phyloP scores from a whole-genome alignment of 2,329 filamentous ascomycete species.

The Esteya vermicola region DNA sequence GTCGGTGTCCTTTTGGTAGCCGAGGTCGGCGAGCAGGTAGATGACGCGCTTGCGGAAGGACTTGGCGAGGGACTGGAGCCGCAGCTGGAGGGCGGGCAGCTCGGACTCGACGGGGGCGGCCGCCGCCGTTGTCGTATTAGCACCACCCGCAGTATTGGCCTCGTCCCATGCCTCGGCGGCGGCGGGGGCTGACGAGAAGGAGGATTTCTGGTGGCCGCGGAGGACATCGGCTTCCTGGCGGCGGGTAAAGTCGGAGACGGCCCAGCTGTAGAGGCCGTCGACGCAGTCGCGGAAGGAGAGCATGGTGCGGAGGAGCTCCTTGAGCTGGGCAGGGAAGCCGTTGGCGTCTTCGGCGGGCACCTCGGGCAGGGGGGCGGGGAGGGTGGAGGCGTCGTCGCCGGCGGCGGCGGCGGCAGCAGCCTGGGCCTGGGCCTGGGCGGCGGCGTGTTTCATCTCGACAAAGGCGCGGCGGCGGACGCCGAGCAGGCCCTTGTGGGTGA shows the following conservation, averaged over 20 bases:
- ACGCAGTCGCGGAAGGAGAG: slow-evolving; percentile 85
- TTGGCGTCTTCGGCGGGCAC: slow-evolving; percentile 47
- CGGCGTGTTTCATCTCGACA: slow-evolving; percentile 20
- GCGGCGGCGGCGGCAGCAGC: slow-evolving; percentile 61
- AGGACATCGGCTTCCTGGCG: slow-evolving; percentile 69
- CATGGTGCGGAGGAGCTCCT: slow-evolving; percentile 89
- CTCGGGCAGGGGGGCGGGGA: slow-evolving; percentile 22
- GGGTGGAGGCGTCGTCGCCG: slow-evolving; percentile 16
- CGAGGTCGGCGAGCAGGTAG: slow-evolving; percentile 73
- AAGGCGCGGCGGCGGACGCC: slow-evolving; percentile 47
- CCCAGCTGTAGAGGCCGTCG: slow-evolving; percentile 88
- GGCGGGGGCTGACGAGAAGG: slow-evolving; percentile 1
- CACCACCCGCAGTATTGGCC: slow-evolving; percentile 22
- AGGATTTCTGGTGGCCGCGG: slow-evolving; percentile 46
- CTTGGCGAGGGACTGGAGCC: slow-evolving; percentile 55
- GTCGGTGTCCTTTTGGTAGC: slow-evolving; percentile 87
- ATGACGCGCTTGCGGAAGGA: slow-evolving; percentile 70
- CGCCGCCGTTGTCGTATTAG: slow-evolving; percentile 43
- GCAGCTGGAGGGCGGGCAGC: slow-evolving; percentile 60
- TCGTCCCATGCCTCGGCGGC: slow-evolving; percentile 35
- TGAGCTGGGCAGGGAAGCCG: slow-evolving; percentile 78
- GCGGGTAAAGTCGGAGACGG: slow-evolving; percentile 82
- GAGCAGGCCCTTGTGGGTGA: slow-evolving; percentile 89
- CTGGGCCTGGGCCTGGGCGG: slow-evolving; percentile 32
- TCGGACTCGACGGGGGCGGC: slow-evolving; percentile 45